Conservation (phyloP, 2,329 filamentous ascomycete genomes). For the Pseudogymnoascus sp. region DNA sequence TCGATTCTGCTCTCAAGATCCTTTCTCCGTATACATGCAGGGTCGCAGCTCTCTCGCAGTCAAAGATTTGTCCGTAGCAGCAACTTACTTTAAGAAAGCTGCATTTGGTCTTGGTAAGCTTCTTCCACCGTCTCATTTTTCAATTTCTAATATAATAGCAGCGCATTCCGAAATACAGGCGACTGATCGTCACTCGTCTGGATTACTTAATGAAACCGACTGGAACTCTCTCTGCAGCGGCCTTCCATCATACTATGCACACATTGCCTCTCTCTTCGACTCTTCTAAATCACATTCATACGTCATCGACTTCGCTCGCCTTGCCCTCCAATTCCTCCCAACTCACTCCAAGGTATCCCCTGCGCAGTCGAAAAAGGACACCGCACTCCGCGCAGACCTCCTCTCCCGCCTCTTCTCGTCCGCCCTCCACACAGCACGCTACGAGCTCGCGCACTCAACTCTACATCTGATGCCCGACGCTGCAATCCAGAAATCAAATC, state of each 20-base stretch:
- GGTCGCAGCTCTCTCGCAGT: constrained; percentile 68
- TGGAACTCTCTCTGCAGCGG: constrained; percentile 62
- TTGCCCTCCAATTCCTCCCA: constrained; percentile 59
- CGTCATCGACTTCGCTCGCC: constrained; percentile 73
- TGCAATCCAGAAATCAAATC: constrained; percentile 61
- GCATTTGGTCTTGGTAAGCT: constrained; percentile 72
- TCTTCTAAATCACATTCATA: constrained; percentile 66
- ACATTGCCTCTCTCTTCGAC: constrained; percentile 77
- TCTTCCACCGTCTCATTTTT: neutral
- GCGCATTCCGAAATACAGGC: constrained; percentile 20
- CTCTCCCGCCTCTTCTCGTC: constrained; percentile 78
- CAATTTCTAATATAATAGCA: constrained; percentile 15
- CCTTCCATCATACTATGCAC: constrained; percentile 74
- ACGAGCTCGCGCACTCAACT: constrained; percentile 72
- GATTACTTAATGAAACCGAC: constrained; percentile 68
- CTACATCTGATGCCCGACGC: constrained; percentile 64
- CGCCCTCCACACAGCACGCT: constrained; percentile 69
- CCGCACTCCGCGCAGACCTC: constrained; percentile 52
- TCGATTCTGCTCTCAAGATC: constrained; percentile 46
- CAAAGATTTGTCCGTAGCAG: constrained; percentile 65
- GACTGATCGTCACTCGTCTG: constrained; percentile 46
- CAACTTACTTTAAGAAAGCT: constrained; percentile 70
- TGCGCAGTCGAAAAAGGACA: constrained; percentile 12
- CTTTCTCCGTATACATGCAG: constrained; percentile 72
- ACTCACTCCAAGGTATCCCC: neutral